phyloP scores from a whole-genome alignment of 1,284 basidiomycete genomes.

The Butyriboletus appendiculatus region DNA sequence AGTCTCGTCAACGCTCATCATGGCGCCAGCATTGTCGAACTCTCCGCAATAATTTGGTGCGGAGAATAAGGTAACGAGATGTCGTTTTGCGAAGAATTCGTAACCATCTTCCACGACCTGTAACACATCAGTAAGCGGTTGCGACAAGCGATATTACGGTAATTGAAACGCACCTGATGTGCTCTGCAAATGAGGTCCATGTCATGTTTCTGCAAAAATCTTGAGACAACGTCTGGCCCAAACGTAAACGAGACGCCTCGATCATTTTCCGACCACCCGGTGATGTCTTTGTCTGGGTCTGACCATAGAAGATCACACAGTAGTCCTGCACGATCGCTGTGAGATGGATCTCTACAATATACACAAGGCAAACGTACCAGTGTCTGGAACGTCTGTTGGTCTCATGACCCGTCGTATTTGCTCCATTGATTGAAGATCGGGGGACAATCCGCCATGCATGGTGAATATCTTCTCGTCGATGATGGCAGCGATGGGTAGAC shows the following conservation, averaged over 20 bases:
- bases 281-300: conserved; percentile 99
- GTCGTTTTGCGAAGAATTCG: conserved; percentile 98
- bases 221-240: conserved; percentile 95
- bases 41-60: conserved; percentile 98
- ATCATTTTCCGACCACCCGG: conserved; percentile 99
- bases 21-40: conserved; percentile 99
- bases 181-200: conserved; percentile 99
- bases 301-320: conserved; percentile 98
- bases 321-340: conserved; percentile 54
- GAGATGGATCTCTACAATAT: conserved; percentile 9
- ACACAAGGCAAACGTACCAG: conserved; percentile 57
- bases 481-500: conserved; percentile 92
- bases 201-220: conserved; percentile 99
- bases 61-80: conserved; percentile 96
- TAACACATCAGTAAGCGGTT: conserved; percentile 2
- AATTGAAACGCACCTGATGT: conserved; percentile 72
- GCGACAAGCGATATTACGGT: conserved; percentile 3
- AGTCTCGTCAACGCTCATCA: conserved; percentile 99
- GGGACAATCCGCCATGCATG: conserved; percentile 91
- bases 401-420: conserved; percentile 99
- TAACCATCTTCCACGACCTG: conserved; percentile 99
- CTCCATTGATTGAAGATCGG: conserved; percentile 99
- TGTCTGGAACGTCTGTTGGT: conserved; percentile 98
- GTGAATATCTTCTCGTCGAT: conserved; percentile 98
- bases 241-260: conserved; percentile 99